Base-by-base conservation (phyloP, 441 rosid species). In the Biscutella laevigata region DNA sequence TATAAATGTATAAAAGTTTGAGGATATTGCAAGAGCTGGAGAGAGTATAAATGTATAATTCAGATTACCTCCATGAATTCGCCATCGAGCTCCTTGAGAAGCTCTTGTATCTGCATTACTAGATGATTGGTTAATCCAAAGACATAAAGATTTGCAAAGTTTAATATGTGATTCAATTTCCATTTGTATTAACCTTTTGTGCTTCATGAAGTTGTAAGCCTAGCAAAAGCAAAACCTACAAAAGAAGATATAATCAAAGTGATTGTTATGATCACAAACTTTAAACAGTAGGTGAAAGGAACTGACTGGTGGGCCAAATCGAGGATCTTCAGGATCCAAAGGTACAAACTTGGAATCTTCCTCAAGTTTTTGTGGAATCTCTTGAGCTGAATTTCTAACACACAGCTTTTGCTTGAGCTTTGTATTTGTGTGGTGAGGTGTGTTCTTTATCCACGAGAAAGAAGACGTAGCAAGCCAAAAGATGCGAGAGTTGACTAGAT, bases 281-380 rank as follows among this genome's bases (percentile, higher is more conserved):
- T 32, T 17, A 12, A 13, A 69, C 30, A 37, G 53, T 57, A 74
- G 16, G 71, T 57, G 35, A 75, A 77, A 71, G 61, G 71, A 77
- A 84, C 91, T 81, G 75, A 88, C 96, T 71, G 94, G 86, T 55
- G 94, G 90, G 46, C 95, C 95, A 33, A 56, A 82, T 15, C 49
- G 61, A 10, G 87, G 77, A 54, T 80, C 88, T 67, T 84, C 71
- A 9, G 80, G 72, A 53, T 77, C 82, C 46, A 84, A 59, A 20
- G 89, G 96, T 61, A 78, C 92, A 17, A 88, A 88, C 69, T 88
- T 88, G 0, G 81, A 75, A 22, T 84, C 94, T 65, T 85, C 96
- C 48, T 85, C 95, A 4, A 81, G 62, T 57, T 73, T 71, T 41
- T 42, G 56, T 0, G 86, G 83, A 59, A 61, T 39, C 58, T 80